Evolutionary conservation across 306 rosid genomes (phyloP).

Genomic region (Gillenia trifoliata): DNA sequence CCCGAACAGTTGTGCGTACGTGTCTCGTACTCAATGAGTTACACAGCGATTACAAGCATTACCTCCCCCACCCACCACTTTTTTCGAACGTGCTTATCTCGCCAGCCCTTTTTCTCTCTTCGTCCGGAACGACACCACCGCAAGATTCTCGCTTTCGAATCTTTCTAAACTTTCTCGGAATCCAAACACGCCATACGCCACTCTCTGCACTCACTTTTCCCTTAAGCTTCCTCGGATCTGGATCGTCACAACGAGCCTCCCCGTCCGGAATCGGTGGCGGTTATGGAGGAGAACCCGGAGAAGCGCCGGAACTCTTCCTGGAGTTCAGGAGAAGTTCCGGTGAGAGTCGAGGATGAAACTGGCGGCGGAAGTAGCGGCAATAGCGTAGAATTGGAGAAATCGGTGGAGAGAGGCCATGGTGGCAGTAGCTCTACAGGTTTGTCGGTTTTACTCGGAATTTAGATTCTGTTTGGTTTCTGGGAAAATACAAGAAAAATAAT

Average conservation of each 20-base stretch:
- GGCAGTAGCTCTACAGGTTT: conserved; percentile 44
- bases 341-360: conserved; percentile 17
- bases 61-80: conserved; percentile 6
- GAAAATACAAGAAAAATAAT: neutral
- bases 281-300: conserved; percentile 52
- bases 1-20: conserved; percentile 2
- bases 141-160: conserved; percentile 3
- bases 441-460: conserved; percentile 5
- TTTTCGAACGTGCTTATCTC: conserved; percentile 15
- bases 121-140: neutral
- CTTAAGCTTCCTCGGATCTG: conserved; percentile 29
- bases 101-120: neutral
- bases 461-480: conserved; percentile 11
- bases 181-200: neutral
- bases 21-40: neutral
- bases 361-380: conserved; percentile 23
- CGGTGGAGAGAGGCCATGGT: conserved; percentile 20
- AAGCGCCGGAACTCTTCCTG: conserved; percentile 31
- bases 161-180: neutral
- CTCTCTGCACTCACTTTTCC: neutral
- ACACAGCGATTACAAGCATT: neutral
- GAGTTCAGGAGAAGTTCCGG: conserved; percentile 29
- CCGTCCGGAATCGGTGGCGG: conserved; percentile 22
- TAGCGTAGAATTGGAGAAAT: conserved; percentile 28
- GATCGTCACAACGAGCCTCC: conserved; percentile 24